Evolutionary conservation across 179 eudicot species (phyloP).

Genomic region (Drosera spatulata): DNA sequence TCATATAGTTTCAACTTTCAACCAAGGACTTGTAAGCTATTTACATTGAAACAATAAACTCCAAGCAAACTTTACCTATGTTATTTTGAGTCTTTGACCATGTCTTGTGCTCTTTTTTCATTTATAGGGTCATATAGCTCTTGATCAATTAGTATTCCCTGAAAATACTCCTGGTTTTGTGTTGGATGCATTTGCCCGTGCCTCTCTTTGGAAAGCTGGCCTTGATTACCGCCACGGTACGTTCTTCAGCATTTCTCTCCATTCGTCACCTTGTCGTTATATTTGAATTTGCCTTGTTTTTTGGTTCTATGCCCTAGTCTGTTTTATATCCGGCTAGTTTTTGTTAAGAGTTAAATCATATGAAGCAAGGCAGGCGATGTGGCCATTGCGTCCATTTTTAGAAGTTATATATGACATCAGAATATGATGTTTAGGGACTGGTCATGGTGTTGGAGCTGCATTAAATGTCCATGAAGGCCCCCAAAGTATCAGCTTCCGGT

Average conservation of each 20-base stretch:
- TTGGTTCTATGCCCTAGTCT: too few relatives aligned
- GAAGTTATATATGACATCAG: too few relatives aligned
- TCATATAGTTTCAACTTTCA: too few relatives aligned
- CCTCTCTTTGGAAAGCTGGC: constrained; percentile 91
- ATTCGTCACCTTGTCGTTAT: not conserved
- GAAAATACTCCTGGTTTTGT: constrained; percentile 94
- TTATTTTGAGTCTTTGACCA: too few relatives aligned
- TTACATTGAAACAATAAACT: too few relatives aligned
- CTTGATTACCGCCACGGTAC: constrained; percentile 98
- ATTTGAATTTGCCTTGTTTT: not conserved
- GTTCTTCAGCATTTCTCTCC: constrained; percentile 2
- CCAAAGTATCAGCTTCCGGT: constrained; percentile 87
- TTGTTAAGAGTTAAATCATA: too few relatives aligned
- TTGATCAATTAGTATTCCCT: constrained; percentile 92
- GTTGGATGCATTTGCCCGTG: constrained; percentile 96
- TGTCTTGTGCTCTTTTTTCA: too few relatives aligned
- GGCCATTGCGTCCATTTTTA: too few relatives aligned
- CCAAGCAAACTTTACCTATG: too few relatives aligned
- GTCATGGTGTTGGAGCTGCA: constrained; percentile 99
- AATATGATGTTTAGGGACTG: constrained; percentile 49
- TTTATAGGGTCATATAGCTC: constrained; percentile 93
- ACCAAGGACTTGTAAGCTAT: too few relatives aligned
- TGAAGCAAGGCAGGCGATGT: too few relatives aligned
- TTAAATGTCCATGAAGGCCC: constrained; percentile 99
- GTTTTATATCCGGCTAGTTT: too few relatives aligned